A percentile compares a stretch with the other conserved stretches of the same genome.
phyloP scores from a whole-genome alignment of 352 stramenopile species.

The Phytophthora boehmeriae region DNA sequence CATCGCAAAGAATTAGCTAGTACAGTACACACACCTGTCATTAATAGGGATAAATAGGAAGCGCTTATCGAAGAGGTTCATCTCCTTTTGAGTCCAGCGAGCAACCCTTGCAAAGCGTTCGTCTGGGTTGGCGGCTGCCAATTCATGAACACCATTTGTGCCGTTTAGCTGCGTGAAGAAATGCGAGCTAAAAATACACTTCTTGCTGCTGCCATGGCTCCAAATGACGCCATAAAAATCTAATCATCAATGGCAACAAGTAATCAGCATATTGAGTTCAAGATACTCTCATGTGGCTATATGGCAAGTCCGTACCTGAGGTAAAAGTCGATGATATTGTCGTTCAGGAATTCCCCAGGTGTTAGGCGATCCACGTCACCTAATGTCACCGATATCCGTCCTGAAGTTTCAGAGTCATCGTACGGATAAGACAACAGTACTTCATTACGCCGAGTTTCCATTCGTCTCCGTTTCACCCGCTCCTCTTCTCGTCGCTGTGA shows the following conservation, averaged over 20 bases:
- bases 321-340: slow-evolving; percentile 94
- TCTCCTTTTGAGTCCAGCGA: slow-evolving; percentile 86
- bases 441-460: slow-evolving; percentile 46
- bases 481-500: slow-evolving; percentile 24
- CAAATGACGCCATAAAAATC: slow-evolving; percentile 76
- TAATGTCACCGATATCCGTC: slow-evolving; percentile 76
- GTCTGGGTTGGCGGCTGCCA: slow-evolving; percentile 33
- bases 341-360: slow-evolving; percentile 94
- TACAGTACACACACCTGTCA: slow-evolving; percentile 57
- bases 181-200: slow-evolving; percentile 94
- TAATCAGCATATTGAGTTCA: neutral
- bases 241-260: slow-evolving; percentile 17
- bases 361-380: slow-evolving; percentile 88
- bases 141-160: slow-evolving; percentile 35
- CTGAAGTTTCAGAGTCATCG: slow-evolving; percentile 47
- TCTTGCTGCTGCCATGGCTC: slow-evolving; percentile 59
- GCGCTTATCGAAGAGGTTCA: slow-evolving; percentile 83
- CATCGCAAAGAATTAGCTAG: neutral
- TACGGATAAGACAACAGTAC: slow-evolving; percentile 69
- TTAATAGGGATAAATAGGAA: slow-evolving; percentile 93
- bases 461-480: slow-evolving; percentile 24
- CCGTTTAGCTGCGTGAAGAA: slow-evolving; percentile 94
- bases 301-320: slow-evolving; percentile 58
- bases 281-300: neutral
- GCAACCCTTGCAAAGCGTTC: slow-evolving; percentile 63